These are phyloP conservation scores for Tolypocladium tropicale DNA, from an alignment of 2,329 filamentous ascomycete genomes.

Conservation along the genomic window DNA sequence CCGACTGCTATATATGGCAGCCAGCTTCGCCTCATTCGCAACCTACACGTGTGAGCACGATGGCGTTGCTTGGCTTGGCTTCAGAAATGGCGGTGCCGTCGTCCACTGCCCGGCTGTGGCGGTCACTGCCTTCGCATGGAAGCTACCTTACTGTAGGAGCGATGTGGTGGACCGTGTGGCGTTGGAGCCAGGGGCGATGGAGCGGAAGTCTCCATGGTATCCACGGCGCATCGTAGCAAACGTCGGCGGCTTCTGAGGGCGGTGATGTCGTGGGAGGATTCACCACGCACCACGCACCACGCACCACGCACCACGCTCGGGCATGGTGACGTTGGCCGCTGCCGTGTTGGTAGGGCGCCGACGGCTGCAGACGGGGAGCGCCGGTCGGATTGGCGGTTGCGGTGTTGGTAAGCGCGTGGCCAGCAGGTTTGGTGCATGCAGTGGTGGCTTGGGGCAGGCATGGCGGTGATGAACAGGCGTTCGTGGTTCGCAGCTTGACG, in stretches of 20 bases:
- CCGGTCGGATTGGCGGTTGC: background rate
- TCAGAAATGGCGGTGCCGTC: background rate
- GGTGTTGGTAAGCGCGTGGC: background rate
- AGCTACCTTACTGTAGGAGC: too few species aligned
- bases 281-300: too few species aligned
- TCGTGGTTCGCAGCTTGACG: constrained; percentile 7
- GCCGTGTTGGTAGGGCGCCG: background rate
- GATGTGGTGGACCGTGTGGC: background rate
- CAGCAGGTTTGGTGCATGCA: background rate
- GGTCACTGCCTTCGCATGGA: background rate
- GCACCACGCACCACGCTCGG: too few species aligned
- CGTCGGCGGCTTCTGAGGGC: background rate
- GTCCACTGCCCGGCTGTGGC: background rate
- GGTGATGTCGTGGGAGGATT: background rate
- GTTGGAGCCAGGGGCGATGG: background rate
- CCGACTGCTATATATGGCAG: background rate
- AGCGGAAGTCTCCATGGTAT: background rate
- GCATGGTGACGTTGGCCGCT: background rate
- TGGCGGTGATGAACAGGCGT: constrained; percentile 7
- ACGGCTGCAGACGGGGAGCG: background rate
- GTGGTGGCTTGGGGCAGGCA: constrained; percentile 7
- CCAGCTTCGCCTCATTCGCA: background rate
- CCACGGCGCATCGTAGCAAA: background rate
- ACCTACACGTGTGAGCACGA: background rate
- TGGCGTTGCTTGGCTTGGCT: background rate